phyloP scores from a whole-genome alignment of 148 eudicot species.

The Rhododendron simsii region DNA sequence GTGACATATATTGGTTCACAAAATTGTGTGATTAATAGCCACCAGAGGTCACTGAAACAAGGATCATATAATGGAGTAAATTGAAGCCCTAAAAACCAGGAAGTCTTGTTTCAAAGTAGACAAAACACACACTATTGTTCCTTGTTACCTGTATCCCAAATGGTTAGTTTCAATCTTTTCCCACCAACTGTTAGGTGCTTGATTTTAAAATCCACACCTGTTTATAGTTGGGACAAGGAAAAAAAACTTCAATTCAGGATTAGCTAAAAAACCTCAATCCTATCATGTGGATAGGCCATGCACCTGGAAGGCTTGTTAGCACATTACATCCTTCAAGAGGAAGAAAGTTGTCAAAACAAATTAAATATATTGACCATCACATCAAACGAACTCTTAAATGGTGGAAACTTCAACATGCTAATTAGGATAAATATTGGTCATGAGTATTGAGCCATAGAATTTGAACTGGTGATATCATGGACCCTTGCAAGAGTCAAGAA shows the following conservation, averaged over 20 bases:
- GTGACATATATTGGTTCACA: neutral
- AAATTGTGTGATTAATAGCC: neutral
- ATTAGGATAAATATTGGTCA: neutral
- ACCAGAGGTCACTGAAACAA: neutral
- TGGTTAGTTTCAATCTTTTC: conserved; percentile 81
- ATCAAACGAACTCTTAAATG: neutral
- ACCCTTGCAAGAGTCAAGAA: neutral
- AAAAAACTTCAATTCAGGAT: conserved; percentile 2
- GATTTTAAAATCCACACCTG: conserved; percentile 97
- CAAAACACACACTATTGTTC: neutral
- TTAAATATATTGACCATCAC: neutral
- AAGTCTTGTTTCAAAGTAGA: neutral
- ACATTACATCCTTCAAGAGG: neutral
- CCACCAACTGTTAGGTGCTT: conserved; percentile 74
- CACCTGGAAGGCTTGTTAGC: neutral
- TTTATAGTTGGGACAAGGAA: conserved; percentile 7
- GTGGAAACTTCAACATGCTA: neutral
- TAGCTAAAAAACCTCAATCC: neutral
- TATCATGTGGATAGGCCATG: neutral
- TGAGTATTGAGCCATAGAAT: neutral
- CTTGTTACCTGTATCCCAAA: conserved; percentile 86
- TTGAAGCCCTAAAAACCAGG: neutral
- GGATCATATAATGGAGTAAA: neutral
- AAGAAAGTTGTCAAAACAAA: neutral
- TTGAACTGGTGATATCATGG: conserved; percentile 1